phyloP scores from a whole-genome alignment of 441 rosid species.

The Raphanus hybrid region DNA sequence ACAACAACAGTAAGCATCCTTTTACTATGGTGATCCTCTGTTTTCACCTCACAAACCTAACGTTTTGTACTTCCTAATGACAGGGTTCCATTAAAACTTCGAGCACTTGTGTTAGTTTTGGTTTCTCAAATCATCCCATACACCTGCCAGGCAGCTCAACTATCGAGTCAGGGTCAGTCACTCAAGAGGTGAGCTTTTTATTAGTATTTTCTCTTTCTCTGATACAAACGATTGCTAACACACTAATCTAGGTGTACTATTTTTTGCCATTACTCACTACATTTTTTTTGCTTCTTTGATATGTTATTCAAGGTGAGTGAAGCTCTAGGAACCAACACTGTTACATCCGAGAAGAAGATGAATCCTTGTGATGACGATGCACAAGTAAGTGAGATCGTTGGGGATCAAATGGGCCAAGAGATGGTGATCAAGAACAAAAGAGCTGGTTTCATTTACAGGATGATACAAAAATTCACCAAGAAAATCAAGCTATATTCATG shows the following conservation, averaged over 20 bases:
- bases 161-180: neutral
- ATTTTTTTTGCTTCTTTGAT: neutral
- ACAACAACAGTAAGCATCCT: constrained; percentile 29
- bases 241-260: neutral
- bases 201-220: too few species aligned
- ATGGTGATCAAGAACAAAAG: constrained; percentile 19
- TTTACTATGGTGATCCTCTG: neutral
- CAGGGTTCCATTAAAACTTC: neutral
- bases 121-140: neutral
- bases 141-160: neutral
- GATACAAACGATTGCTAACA: neutral
- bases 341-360: constrained; percentile 14
- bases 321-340: neutral
- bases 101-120: neutral
- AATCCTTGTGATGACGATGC: neutral
- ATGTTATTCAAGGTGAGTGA: neutral
- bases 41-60: neutral
- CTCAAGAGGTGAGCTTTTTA: too few species aligned
- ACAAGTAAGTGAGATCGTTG: neutral
- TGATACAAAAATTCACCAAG: neutral
- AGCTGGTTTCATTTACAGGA: constrained; percentile 22
- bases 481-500: neutral
- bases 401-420: neutral
- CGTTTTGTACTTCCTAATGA: neutral
- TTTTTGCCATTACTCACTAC: neutral